These are phyloP conservation scores for Ocimum tenuiflorum DNA, from an alignment of 257 asterid genomes.

Conservation along the genomic window DNA sequence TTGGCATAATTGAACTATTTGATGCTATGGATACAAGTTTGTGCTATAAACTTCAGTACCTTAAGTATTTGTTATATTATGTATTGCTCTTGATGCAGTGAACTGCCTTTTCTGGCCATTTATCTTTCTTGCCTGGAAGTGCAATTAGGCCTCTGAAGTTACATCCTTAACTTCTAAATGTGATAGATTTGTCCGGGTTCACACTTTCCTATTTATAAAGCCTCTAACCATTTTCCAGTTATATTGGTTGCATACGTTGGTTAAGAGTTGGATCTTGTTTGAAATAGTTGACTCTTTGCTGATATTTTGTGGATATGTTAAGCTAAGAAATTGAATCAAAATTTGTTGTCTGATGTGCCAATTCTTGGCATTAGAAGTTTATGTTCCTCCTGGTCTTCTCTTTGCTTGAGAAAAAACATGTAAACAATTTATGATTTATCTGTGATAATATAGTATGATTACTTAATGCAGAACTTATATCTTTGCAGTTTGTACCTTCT, in stretches of 20 bases:
- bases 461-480: neutral
- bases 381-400: neutral
- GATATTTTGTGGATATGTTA: constrained; percentile 55
- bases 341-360: constrained; percentile 1
- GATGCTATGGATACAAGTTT: constrained; percentile 32
- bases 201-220: neutral
- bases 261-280: constrained; percentile 21
- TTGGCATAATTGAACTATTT: constrained; percentile 26
- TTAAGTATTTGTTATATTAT: constrained; percentile 28
- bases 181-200: neutral
- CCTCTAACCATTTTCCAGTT: neutral
- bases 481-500: neutral
- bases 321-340: neutral
- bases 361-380: neutral
- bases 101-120: constrained; percentile 19
- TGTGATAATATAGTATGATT: neutral
- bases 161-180: neutral
- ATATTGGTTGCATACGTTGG: neutral
- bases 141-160: constrained; percentile 5
- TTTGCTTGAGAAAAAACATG: neutral
- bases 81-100: constrained; percentile 30
- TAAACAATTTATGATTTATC: neutral
- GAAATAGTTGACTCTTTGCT: constrained; percentile 70
- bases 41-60: constrained; percentile 27
- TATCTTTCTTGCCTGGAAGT: constrained; percentile 18